Base-by-base conservation (phyloP, 306 rosid genomes). In the Hippophae rhamnoides region DNA sequence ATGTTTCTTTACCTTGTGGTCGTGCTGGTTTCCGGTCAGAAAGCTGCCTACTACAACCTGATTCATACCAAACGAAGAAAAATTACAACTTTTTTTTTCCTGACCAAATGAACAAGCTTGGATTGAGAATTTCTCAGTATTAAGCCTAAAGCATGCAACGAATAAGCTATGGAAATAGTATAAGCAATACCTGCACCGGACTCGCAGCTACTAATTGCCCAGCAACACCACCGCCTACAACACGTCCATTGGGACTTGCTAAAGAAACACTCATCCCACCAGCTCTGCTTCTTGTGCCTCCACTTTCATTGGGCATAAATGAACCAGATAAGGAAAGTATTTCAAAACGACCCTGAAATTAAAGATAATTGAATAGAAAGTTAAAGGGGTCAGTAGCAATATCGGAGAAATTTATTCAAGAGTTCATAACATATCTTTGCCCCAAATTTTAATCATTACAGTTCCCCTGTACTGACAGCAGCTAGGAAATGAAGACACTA, bases 241-340 rank as follows among this genome's bases (percentile, higher is more conserved):
- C 97, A 9, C 96, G 97, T 18, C 97, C 97, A 46, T 87, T 90
- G 13, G 97, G 95, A 79, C 96, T 83, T 25, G 87, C 89, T 63
- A 90, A 74, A 57, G 96, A 84, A 58, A 90, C 89, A 56, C 97
- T 90, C 97, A 90, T 87, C 62, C 97, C 97, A 45, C 97, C 97
- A 3, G 97, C 72, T 83, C 97, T 77, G 84, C 96, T 87, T 66
- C 94, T 81, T 6, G 96, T 81, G 64, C 92, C 97, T 56, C 83
- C 96, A 58, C 75, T 81, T 51, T 90, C 96, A 58, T 3, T 90
- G 10, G 97, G 95, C 90, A 81, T 81, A 78, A 90, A 90, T 10
- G 97, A 90, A 64, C 97, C 97, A 7, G 96, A 81, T 71, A 90
- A 71, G 10, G 96, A 84, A 60, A 90, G 74, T 80, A 90, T 90